phyloP scores from a whole-genome alignment of 2,329 filamentous ascomycete species.

The Fusarium hostae region DNA sequence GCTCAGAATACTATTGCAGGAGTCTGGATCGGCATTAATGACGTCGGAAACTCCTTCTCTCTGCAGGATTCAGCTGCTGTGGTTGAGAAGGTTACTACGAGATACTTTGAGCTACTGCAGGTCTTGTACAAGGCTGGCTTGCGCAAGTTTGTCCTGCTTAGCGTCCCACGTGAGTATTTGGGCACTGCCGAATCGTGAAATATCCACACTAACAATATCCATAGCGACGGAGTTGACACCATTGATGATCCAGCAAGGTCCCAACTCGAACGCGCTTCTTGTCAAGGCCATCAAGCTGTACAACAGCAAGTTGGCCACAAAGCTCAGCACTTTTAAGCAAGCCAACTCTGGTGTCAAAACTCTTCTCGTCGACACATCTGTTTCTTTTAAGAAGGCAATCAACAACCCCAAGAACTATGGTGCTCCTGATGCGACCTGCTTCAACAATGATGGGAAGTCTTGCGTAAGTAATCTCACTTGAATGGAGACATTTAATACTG shows the following conservation, averaged over 20 bases:
- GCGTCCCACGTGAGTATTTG: conserved; percentile 59
- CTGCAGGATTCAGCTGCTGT: conserved; percentile 46
- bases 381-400: conserved; percentile 56
- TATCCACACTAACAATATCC: neutral
- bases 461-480: conserved; percentile 44
- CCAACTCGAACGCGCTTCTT: conserved; percentile 45
- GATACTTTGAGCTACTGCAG: conserved; percentile 55
- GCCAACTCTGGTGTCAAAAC: conserved; percentile 49
- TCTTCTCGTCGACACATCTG: conserved; percentile 54
- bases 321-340: conserved; percentile 48
- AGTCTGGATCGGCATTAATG: conserved; percentile 67
- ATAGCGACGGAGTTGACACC: conserved; percentile 56
- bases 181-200: fast-evolving
- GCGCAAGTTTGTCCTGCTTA: conserved; percentile 69
- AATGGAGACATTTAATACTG: fast-evolving
- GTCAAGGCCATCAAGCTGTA: conserved; percentile 51
- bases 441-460: conserved; percentile 53
- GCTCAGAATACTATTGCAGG: conserved; percentile 56
- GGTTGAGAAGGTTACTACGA: conserved; percentile 54
- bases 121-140: conserved; percentile 63
- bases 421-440: conserved; percentile 55
- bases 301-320: conserved; percentile 49
- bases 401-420: conserved; percentile 55
- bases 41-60: conserved; percentile 62
- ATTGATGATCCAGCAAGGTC: conserved; percentile 42